Evolutionary conservation across 169 alveolate genomes (phyloP), one percentile per base, ranked within the genome.

Genomic region (Babesia bigemina): DNA sequence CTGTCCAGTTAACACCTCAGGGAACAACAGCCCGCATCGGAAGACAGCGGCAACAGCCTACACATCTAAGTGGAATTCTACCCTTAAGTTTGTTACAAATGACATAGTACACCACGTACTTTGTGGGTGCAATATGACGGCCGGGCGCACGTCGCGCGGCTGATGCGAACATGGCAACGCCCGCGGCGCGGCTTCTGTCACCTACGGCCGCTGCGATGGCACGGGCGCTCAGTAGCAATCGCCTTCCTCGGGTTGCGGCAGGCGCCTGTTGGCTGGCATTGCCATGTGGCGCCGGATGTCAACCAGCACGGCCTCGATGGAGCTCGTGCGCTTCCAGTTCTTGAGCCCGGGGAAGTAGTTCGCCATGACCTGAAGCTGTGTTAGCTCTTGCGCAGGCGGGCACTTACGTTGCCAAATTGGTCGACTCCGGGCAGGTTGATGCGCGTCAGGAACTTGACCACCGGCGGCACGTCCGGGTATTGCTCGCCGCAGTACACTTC

Each of bases 191-290:
- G 39, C 39, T 33, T 33, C 39, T 33, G 6, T 33, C 6, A 6
- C 39, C 39, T 33, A 33, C 39, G 39, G 39, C 39, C 39, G 39
- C 39, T 33, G 39, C 39, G 39, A 33, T 33, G 39, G 39, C 39
- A 33, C 39, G 6, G 39, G 6, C 39, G 39, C 39, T 70, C 79
- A 83, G 81, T 95, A 96, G 75, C 72, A 85, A 26, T 92, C 92
- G 28, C 98, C 99, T 86, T 97, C 99, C n/a, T 96, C 97, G n/a
- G 99, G 99, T 81, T 97, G 98, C 22, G 93, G 93, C 42, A 93
- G 90, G 73, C 97, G 79, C 72, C 96, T 91, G 69, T 94, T 96
- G 24, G 93, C 91, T 42, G 93, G 86, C 0, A 93, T 72, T 65
- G 95, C 92, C 98, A 97, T 95, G 70, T 95, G 98, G 56, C 94